Conservation (phyloP, 2,329 filamentous ascomycete species). For the Ceratocystis lukuohia region DNA sequence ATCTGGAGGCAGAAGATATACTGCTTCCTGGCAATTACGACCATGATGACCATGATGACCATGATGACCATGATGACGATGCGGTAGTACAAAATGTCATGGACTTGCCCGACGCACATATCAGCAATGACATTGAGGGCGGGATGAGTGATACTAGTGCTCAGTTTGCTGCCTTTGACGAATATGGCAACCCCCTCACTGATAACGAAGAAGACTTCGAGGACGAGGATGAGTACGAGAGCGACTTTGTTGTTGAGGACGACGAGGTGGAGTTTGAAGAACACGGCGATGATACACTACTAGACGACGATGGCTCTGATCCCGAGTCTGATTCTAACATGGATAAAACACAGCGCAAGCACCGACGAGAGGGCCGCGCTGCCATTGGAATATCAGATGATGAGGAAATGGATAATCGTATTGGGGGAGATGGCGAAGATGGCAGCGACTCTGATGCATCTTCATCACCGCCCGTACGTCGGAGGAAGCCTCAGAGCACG, state of each 20-base stretch:
- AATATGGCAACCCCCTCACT: neutral
- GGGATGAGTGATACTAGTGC: neutral
- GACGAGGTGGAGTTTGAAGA: constrained; percentile 16
- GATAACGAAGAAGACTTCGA: neutral
- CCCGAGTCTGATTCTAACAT: neutral
- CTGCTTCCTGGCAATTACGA: neutral
- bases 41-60: neutral
- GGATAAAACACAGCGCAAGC: neutral
- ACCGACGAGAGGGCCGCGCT: neutral
- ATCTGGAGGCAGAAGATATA: neutral
- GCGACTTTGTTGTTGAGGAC: constrained; percentile 16
- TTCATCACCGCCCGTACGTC: neutral
- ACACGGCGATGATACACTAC: neutral
- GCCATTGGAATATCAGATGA: neutral
- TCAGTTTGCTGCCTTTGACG: neutral
- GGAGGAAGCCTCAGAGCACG: neutral
- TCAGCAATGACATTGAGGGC: neutral
- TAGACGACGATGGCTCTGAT: constrained; percentile 5
- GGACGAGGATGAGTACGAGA: constrained; percentile 11
- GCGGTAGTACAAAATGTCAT: neutral
- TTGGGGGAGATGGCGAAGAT: neutral
- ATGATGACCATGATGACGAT: neutral
- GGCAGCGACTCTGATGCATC: neutral
- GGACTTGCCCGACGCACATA: neutral
- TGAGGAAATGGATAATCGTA: neutral